A percentile compares a stretch with the other conserved stretches of the same genome.
Evolutionary conservation across 2,329 filamentous ascomycete genomes (phyloP).

Genomic region (Paecilomyces dactylethromorphus): DNA sequence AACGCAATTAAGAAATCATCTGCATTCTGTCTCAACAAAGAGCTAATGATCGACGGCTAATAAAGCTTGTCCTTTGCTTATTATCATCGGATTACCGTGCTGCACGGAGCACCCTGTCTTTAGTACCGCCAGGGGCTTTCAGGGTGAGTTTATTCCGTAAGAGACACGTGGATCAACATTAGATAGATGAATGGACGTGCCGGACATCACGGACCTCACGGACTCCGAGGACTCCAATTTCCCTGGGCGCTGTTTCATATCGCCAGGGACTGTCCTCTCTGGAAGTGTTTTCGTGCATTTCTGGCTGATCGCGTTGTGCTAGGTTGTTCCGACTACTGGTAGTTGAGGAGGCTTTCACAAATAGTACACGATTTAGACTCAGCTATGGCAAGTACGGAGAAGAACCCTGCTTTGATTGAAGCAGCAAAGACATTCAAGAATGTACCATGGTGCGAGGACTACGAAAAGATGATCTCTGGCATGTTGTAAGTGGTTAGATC

Average conservation of each 20-base stretch:
- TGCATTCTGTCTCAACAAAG: not conserved
- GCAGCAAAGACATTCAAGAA: conserved; percentile 5
- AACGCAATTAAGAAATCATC: not conserved
- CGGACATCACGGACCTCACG: too few species aligned
- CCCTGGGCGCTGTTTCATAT: too few species aligned
- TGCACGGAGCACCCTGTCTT: not conserved
- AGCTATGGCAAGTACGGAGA: conserved; percentile 2
- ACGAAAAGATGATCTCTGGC: conserved; percentile 19
- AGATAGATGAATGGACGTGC: not conserved
- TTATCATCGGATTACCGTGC: not conserved
- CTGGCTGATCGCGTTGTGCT: not conserved
- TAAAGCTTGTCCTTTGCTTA: not conserved
- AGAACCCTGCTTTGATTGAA: conserved; percentile 7
- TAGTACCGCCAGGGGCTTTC: not conserved
- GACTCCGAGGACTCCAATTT: too few species aligned
- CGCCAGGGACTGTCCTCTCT: too few species aligned
- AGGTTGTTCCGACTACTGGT: too few species aligned
- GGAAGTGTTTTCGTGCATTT: not conserved
- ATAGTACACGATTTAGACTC: not conserved
- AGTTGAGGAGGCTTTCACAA: not conserved
- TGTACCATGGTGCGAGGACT: conserved; percentile 18
- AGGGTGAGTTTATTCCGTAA: not conserved
- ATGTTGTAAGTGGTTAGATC: conserved; percentile 13
- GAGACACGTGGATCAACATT: not conserved
- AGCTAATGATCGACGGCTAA: not conserved